phyloP scores from a whole-genome alignment of 495 filamentous ascomycete species.

The Ramalina peruviana region DNA sequence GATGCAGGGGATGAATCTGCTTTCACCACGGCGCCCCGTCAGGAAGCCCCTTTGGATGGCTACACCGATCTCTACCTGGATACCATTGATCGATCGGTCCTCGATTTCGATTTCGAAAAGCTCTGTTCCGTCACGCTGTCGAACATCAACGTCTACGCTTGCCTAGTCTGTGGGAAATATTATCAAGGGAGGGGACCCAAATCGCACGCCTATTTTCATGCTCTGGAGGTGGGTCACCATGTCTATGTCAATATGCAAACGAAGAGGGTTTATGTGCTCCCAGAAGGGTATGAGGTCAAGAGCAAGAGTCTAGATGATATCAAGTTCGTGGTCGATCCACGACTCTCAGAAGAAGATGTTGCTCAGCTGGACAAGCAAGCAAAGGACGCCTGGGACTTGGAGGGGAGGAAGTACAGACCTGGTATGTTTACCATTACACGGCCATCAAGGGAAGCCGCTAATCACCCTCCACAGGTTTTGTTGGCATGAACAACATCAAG shows the following conservation, averaged over 20 bases:
- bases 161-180: conserved; percentile 94
- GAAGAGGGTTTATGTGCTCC: conserved; percentile 89
- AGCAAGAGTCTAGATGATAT: conserved; percentile 96
- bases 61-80: conserved; percentile 96
- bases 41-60: conserved; percentile 68
- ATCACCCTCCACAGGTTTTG: conserved; percentile 45
- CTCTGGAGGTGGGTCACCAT: conserved; percentile 87
- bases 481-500: conserved; percentile 99
- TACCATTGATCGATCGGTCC: conserved; percentile 74
- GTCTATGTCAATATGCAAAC: conserved; percentile 95
- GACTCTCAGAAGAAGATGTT: conserved; percentile 65
- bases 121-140: conserved; percentile 88
- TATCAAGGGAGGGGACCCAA: conserved; percentile 89
- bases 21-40: conserved; percentile 38
- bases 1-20: conserved; percentile 26
- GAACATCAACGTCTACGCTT: conserved; percentile 98
- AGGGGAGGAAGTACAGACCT: conserved; percentile 71
- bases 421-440: conserved; percentile 26
- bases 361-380: conserved; percentile 64
- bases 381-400: conserved; percentile 61
- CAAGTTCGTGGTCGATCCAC: conserved; percentile 95
- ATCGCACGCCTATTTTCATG: conserved; percentile 94
- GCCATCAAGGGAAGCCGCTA: not conserved
- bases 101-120: conserved; percentile 98
- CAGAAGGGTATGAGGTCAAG: conserved; percentile 93